phyloP scores from a whole-genome alignment of 208 protist species.

The Acanthamoeba triangularis region DNA sequence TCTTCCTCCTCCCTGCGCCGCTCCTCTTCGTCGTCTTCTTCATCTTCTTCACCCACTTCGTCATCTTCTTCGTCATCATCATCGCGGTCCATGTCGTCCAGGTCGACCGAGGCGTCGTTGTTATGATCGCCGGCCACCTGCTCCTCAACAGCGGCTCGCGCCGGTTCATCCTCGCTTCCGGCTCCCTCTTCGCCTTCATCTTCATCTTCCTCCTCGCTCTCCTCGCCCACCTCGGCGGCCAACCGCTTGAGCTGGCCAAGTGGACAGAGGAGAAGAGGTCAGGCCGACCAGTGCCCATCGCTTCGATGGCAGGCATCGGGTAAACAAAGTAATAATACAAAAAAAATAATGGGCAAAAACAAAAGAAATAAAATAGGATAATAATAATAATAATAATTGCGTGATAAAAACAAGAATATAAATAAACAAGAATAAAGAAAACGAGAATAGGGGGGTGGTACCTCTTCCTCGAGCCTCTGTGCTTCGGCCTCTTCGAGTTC shows the following conservation, averaged over 20 bases:
- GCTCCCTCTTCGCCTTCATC: neutral
- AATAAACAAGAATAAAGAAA: neutral
- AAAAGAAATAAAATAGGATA: slow-evolving; percentile 11
- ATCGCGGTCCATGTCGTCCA: slow-evolving; percentile 2
- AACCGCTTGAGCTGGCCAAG: slow-evolving; percentile 33
- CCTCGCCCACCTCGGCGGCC: slow-evolving; percentile 38
- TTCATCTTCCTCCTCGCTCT: neutral
- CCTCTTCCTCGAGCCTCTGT: slow-evolving; percentile 55
- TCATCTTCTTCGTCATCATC: neutral
- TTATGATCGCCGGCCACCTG: neutral
- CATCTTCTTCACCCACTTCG: neutral
- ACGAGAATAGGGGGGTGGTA: neutral
- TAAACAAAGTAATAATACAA: neutral
- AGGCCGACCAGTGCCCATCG: too few species aligned
- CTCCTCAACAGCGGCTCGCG: neutral
- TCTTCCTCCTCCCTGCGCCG: slow-evolving; percentile 33
- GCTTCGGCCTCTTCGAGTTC: slow-evolving; percentile 47
- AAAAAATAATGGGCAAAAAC: neutral
- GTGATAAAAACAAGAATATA: too few species aligned
- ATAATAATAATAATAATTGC: neutral
- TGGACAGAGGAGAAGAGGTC: neutral
- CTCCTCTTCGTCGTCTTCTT: slow-evolving; percentile 19
- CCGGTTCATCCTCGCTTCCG: neutral
- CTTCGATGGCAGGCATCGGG: neutral
- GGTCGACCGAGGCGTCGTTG: neutral